These are phyloP conservation scores for Neobulgaria alba DNA, from an alignment of 2,329 filamentous ascomycete species.

Conservation along the genomic window DNA sequence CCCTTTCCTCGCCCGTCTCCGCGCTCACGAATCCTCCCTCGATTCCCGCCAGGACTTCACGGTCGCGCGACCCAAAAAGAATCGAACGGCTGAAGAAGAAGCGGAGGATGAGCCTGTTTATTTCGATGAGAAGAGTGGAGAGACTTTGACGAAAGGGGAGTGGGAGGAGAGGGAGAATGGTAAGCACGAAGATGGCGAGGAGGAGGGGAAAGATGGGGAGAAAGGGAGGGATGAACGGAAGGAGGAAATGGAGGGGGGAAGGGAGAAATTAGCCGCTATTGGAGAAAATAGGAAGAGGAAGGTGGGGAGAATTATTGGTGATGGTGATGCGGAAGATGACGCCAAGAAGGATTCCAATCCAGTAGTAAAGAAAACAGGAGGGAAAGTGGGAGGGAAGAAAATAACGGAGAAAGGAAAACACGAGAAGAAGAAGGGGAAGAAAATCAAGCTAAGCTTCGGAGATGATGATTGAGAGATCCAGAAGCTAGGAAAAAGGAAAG, in stretches of 20 bases:
- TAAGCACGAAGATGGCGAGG: conserved; percentile 11
- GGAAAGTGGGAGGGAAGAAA: conserved; percentile 17
- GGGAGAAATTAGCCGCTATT: conserved; percentile 33
- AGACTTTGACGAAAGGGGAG: conserved; percentile 34
- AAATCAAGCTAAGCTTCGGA: conserved; percentile 61
- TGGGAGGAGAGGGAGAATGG: conserved; percentile 27
- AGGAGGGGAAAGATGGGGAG: conserved; percentile 14
- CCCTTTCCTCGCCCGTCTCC: conserved; percentile 50
- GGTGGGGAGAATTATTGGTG: conserved; percentile 41
- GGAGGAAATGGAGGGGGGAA: conserved; percentile 13
- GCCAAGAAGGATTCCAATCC: background rate
- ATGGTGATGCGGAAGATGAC: conserved; percentile 15
- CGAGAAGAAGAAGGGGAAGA: conserved; percentile 37
- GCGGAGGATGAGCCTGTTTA: conserved; percentile 71
- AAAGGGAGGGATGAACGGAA: conserved; percentile 15
- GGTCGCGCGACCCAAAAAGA: conserved; percentile 34
- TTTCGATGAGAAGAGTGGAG: conserved; percentile 63
- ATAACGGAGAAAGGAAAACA: conserved; percentile 18
- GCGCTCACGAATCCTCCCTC: conserved; percentile 42
- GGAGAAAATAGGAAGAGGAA: conserved; percentile 47
- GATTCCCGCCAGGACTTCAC: conserved; percentile 34
- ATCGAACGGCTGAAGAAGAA: conserved; percentile 55
- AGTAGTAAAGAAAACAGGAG: conserved; percentile 1
- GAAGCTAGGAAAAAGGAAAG: too few relatives aligned
- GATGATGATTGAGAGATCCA: conserved; percentile 40